Evolutionary conservation across 225 moss, liverwort and hornwort species (phyloP).

Genomic region (Bryoerythrophyllum caledonicum): DNA sequence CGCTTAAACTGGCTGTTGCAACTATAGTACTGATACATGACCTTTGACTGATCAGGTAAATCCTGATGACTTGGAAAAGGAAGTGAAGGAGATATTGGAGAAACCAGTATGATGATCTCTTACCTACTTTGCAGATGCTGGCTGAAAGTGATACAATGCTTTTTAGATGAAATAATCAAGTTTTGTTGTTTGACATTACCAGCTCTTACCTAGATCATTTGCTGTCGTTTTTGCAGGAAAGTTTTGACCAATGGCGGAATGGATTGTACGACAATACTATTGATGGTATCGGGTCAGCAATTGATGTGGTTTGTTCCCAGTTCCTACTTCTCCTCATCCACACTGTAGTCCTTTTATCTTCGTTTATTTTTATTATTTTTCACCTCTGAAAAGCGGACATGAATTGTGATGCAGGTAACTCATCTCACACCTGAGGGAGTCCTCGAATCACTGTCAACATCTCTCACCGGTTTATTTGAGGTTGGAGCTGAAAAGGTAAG

Average conservation of each 20-base stretch:
- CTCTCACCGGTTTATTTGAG: slow-evolving; percentile 61
- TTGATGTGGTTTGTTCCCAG: slow-evolving; percentile 53
- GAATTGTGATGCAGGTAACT: slow-evolving; percentile 48
- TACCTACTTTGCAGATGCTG: neutral
- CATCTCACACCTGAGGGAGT: slow-evolving; percentile 74
- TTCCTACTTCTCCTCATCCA: neutral
- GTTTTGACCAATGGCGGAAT: slow-evolving; percentile 57
- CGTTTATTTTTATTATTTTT: too few species aligned
- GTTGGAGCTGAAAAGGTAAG: slow-evolving; percentile 77
- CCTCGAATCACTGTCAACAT: slow-evolving; percentile 64
- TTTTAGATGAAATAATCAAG: neutral
- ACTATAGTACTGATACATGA: slow-evolving; percentile 11
- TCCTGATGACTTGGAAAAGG: slow-evolving; percentile 60
- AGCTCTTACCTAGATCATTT: slow-evolving; percentile 2
- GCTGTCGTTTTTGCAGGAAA: slow-evolving; percentile 37
- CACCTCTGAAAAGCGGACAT: slow-evolving; percentile 13
- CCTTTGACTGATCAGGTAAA: slow-evolving; percentile 54
- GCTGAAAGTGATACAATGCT: slow-evolving; percentile 1
- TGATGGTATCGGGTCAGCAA: slow-evolving; percentile 37
- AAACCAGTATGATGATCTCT: slow-evolving; percentile 41
- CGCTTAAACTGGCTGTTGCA: neutral
- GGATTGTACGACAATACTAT: slow-evolving; percentile 37
- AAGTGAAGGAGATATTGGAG: slow-evolving; percentile 57
- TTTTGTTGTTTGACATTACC: neutral
- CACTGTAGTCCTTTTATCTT: neutral